phyloP scores from a whole-genome alignment of 179 eudicot genomes.

The Silene noctiflora region DNA sequence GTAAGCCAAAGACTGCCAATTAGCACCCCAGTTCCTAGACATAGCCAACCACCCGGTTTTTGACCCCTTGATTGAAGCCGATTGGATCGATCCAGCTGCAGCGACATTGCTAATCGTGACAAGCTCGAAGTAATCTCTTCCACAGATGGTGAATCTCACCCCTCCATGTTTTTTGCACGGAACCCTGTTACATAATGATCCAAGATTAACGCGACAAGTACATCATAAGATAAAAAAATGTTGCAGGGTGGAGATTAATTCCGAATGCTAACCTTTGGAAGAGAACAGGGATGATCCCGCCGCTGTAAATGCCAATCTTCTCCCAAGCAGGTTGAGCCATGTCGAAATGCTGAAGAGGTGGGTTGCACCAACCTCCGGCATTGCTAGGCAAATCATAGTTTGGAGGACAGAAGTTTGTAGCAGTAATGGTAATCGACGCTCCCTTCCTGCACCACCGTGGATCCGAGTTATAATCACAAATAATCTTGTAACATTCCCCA shows the following conservation, averaged over 20 bases:
- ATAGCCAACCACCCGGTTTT: constrained; percentile 48
- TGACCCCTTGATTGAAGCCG: constrained; percentile 52
- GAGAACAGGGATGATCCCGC: constrained; percentile 61
- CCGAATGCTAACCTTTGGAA: constrained; percentile 44
- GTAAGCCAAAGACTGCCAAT: constrained; percentile 60
- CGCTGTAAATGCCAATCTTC: constrained; percentile 58
- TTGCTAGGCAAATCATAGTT: constrained; percentile 46
- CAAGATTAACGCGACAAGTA: background rate
- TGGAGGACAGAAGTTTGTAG: constrained; percentile 76
- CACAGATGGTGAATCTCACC: constrained; percentile 57
- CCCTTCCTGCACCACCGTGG: constrained; percentile 53
- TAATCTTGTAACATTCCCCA: constrained; percentile 62
- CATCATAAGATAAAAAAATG: too few relatives aligned
- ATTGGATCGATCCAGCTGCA: constrained; percentile 53
- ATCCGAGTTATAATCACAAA: constrained; percentile 45
- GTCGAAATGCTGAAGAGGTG: constrained; percentile 66
- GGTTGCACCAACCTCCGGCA: constrained; percentile 73
- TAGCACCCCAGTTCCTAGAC: constrained; percentile 74
- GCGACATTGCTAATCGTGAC: constrained; percentile 58
- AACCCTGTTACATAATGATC: constrained; percentile 32
- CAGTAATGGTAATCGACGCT: constrained; percentile 47
- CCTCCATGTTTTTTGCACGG: constrained; percentile 63
- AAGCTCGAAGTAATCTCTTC: constrained; percentile 61
- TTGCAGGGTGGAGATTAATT: too few relatives aligned
- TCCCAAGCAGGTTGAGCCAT: constrained; percentile 83